Evolutionary conservation across 2,329 filamentous ascomycete genomes (phyloP), one percentile per base, ranked within the genome.

Genomic region (Penicillium sp.): DNA sequence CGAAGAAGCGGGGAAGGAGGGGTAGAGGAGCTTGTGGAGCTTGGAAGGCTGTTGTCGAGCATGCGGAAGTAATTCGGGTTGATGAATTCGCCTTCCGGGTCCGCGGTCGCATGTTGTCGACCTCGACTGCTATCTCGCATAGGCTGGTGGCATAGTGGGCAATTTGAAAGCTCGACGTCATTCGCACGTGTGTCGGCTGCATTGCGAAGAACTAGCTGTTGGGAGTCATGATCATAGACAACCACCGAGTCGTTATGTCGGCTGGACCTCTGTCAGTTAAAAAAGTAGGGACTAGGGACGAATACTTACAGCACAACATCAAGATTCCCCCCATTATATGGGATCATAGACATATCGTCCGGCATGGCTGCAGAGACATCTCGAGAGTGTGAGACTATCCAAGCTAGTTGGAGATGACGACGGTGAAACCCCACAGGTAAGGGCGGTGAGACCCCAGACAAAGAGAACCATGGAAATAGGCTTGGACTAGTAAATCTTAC

Each of bases 11-110:
- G 78, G 53, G 83, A 81, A 2, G 82, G 71, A 35, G 83, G 78
- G 26, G 55, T 70, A 54, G 63, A 79, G 71, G 66, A 77, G 65
- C 56, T 75, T 64, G 73, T 79, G 75, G 68, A 81, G 74, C 75
- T 78, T 54, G 81, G 81, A 51, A 79, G 76, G 64, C 82, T 87
- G 50, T 82, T 77, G 45, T 85, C 89, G 42, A 99, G 87, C 89
- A 98, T 93, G 68, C 91, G 91, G 76, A 99, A 99, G 80, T 99
- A 99, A 51, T 92, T 87, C 2, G 93, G 93, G 68, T 93, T 89
- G 66, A 97, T 90, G 71, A 93, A 98, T 55, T 88, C 84, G 49
- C 89, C 83, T 67, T 69, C 73, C 62, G 66, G 71, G 64, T 64
- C 72, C 53, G 60, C 43, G 39, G 72, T 63, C 6, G 55, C 71